Base-by-base conservation (phyloP, 306 rosid species). In the Acacia acuminata region DNA sequence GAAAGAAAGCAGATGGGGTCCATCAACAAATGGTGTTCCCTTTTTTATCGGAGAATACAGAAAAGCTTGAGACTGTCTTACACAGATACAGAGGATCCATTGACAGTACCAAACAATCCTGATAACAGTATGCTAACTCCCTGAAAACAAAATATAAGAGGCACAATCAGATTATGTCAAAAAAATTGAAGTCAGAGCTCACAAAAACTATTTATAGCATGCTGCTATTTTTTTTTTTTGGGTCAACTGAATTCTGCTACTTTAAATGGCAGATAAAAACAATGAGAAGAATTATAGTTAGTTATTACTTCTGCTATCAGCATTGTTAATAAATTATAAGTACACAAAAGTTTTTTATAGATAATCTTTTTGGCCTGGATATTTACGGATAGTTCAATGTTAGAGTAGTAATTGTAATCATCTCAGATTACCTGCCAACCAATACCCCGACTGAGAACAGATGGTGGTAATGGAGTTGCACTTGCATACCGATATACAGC, bases 81-180 rank as follows among this genome's bases (percentile, higher is more conserved):
- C 99, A 94, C 85, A 9, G 99, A 96, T 36, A 96, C 99, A 7
- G 99, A 90, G 36, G 99, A 94, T 77, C 94, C 99, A 27, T 78
- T 94, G 83, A 87, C 93, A 66, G 99, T 96, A 90, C 99, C 98
- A 72, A 94, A 94, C 79, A 96, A 82, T 79, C 96, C 99, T 11
- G 99, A 96, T 42, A 96, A 77, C 77, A 96, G 91, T 84, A 96
- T 94, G 86, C 94, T 94, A 82, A 96, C 90, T 88, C 99, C 99
- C 98, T 94, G 90, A 11, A 67, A 47, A 75, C 60, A 89, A 38
- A 55, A 86, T 82, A 88, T 25, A 42, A 78, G 79, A 45, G 61
- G 69, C 55, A 75, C 56, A 76, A 68, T 75, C 24, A 79, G 34
- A 70, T 43, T 10, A 12, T n/a, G 20, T 6, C 75, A 24, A 24